Percentiles rank a stretch among this genome's conserved stretches.
These are phyloP conservation scores for Gynochthodes officinalis DNA, from an alignment of 257 asterid genomes.

Conservation along the genomic window DNA sequence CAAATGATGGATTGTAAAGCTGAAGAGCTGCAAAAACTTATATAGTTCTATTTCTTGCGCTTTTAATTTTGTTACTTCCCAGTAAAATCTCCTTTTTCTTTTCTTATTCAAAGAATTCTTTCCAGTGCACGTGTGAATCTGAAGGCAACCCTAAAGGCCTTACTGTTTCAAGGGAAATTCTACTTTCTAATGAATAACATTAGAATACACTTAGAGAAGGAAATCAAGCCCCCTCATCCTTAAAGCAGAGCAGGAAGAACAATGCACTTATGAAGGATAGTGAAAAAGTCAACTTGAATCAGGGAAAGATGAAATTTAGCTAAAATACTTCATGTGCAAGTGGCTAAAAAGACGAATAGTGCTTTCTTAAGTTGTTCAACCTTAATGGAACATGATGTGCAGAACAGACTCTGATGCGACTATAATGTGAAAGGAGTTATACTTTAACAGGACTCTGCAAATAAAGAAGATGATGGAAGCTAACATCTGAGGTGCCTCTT, in stretches of 20 bases:
- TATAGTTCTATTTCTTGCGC: neutral
- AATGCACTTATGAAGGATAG: neutral
- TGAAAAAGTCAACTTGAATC: neutral
- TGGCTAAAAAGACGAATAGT: neutral
- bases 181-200: neutral
- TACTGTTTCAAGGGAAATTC: neutral
- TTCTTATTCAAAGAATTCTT: neutral
- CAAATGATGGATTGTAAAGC: neutral
- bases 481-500: neutral
- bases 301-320: neutral
- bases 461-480: neutral
- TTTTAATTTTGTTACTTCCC: neutral
- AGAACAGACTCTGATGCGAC: neutral
- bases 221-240: neutral
- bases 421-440: no score
- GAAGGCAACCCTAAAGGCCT: neutral
- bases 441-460: neutral
- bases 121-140: neutral
- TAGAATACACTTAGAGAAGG: neutral
- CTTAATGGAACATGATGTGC: neutral
- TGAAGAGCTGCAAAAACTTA: neutral
- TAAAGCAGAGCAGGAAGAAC: neutral
- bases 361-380: neutral
- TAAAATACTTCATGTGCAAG: neutral
- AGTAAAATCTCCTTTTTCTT: neutral